Evolutionary conservation across 176 grass and related monocot genomes (phyloP).

Genomic region (Triticum aestivum): IWGSC_CS_RefSeq_v2.1 NC_057810.1:213606119-213606618

Average conservation of each 20-base stretch:
- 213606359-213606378: neutral
- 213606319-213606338: neutral
- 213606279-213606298: conserved; percentile 68
- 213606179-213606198: neutral
- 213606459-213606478: too few species aligned
- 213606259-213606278: neutral
- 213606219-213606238: conserved; percentile 49
- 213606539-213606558: neutral
- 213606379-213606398: neutral
- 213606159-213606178: neutral
- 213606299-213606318: conserved; percentile 48
- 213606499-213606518: neutral
- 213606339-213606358: neutral
- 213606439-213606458: neutral
- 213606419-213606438: neutral
- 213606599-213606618: neutral
- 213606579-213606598: neutral
- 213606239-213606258: conserved; percentile 9
- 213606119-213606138: neutral
- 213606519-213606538: too few species aligned
- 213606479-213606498: neutral
- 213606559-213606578: neutral
- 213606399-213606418: neutral
- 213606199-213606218: conserved; percentile 60
- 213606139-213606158: neutral